Base-by-base conservation (phyloP, 2,329 filamentous ascomycete species). In the Monilinia aucupariae region DNA sequence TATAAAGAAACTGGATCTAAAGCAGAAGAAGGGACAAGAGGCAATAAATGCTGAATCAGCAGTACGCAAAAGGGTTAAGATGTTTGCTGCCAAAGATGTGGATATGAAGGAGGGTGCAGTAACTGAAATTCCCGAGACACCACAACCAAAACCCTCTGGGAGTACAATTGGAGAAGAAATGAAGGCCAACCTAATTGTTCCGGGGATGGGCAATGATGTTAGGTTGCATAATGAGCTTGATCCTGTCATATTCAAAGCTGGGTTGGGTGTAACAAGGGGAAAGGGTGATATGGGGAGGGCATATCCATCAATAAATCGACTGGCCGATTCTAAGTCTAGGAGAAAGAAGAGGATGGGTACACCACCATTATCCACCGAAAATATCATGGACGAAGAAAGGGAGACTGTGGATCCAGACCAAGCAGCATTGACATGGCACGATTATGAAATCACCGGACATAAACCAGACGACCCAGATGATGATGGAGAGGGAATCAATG, bases 381-480 rank as follows among this genome's bases (percentile, higher is more conserved):
- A 68, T 32, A 39, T 34, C 9, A 63, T 62, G 30, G 65, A 62
- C 1, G 50, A 48, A 22, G 52, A 64, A 27, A 50, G 22, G 27
- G 63, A 39, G 22, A 64, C 69, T 34, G 48, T 73, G 12, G 71
- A 73, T 58, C 64, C 66, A 1, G 71, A 72, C 32, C 79, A 84
- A 43, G 83, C 84, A 8, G 80, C 83, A 3, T 76, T 87, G 59
- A 88, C 85, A 1, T 88, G 85, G 85, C 84, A 85, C 69, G 84
- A 87, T 67, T 82, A 87, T 68, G 85, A 88, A 71, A 88, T 88
- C 65, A 88, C 85, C 1, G 78, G 87, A 34, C 85, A 87, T 72
- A 82, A 87, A 68, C 82, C 84, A 0, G 78, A 84, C 48, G 85
- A 88, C 70, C 79, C 82, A 66, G 85, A 88, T 66, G 85, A 88